Evolutionary conservation across 768 basidiomycete species (phyloP), one percentile per base, ranked within the genome.

Genomic region (Leccinellum albellum): DNA sequence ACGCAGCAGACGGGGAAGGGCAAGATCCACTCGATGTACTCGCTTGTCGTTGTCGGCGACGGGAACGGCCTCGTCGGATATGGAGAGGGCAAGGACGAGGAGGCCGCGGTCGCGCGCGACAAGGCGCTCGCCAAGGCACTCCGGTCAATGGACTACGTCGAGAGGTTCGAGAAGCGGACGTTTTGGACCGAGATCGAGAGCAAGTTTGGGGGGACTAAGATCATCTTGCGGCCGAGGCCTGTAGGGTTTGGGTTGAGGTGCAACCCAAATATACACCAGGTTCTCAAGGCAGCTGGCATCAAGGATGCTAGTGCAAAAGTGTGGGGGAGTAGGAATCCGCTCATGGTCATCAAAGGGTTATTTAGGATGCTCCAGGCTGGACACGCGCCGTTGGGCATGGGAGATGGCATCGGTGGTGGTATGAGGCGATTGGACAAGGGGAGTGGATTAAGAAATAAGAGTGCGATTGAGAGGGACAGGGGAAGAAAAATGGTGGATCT

Each of bases 301-400:
- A 89, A 92, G 71, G 96, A 99, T 74, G 81, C 91, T 44, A 94
- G 91, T 63, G 96, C 91, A 29, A 98, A 97, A 74, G 90, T 98
- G 20, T 91, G 91, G 85, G 94, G 96, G 15, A 94, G 91, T 66
- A 78, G 90, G 61, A 98, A 96, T 73, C 84, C 81, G 35, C 61
- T 72, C 40, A 72, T 70, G 71, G 91, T 96, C 42, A 84, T 95
- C 77, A 96, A 97, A 75, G 85, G 88, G 24, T 79, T 85, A 15
- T 81, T 94, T 64, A 80, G 87, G 70, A 80, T 97, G 77, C 75
- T 99, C 50, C 91, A 94, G 58, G 84, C 89, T 1, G 94, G 95
- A 0, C 85, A 89, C 68, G 85, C 85, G 59, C 90, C 91, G 5
- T 70, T 88, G 53, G 80, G 79, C 14, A 86, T 97, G 82, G 95